phyloP scores from a whole-genome alignment of 2,329 filamentous ascomycete genomes.

The Fusarium caatingaense region DNA sequence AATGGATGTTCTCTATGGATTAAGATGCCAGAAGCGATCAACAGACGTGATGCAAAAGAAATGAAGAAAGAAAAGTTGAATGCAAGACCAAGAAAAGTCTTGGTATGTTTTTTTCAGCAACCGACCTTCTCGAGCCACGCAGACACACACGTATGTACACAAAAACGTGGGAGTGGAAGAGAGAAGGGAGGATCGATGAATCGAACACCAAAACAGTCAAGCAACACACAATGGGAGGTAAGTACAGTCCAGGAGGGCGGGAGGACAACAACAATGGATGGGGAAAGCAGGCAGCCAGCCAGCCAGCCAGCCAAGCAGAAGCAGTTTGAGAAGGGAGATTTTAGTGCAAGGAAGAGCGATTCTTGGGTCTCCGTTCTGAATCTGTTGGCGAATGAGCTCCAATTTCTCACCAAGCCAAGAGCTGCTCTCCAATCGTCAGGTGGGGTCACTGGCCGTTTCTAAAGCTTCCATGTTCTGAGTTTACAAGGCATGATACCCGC shows the following conservation, averaged over 20 bases:
- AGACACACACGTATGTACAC: constrained; percentile 13
- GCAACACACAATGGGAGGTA: neutral
- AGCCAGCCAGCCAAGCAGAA: neutral
- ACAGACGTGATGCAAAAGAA: neutral
- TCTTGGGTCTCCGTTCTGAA: constrained; percentile 1
- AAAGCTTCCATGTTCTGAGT: neutral
- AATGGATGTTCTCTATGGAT: neutral
- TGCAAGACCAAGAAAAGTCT: constrained; percentile 4
- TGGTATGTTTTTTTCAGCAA: constrained; percentile 11
- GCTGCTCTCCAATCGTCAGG: neutral
- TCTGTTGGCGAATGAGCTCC: constrained; percentile 10
- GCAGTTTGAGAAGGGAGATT: constrained; percentile 16
- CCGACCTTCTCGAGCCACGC: neutral
- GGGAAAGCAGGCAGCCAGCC: neutral
- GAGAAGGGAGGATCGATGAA: constrained; percentile 19
- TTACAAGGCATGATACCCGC: constrained; percentile 20
- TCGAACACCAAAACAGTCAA: constrained; percentile 7
- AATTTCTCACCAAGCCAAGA: constrained; percentile 3
- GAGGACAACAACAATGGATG: constrained; percentile 11
- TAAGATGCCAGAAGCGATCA: neutral
- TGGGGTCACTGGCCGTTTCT: neutral
- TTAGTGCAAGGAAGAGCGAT: neutral
- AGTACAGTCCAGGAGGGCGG: constrained; percentile 12
- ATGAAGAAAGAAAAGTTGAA: neutral
- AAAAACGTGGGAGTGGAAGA: constrained; percentile 29